These are phyloP conservation scores for Starmerella potacharoeniae DNA, from an alignment of 805 yeast species.

Conservation along the genomic window DNA sequence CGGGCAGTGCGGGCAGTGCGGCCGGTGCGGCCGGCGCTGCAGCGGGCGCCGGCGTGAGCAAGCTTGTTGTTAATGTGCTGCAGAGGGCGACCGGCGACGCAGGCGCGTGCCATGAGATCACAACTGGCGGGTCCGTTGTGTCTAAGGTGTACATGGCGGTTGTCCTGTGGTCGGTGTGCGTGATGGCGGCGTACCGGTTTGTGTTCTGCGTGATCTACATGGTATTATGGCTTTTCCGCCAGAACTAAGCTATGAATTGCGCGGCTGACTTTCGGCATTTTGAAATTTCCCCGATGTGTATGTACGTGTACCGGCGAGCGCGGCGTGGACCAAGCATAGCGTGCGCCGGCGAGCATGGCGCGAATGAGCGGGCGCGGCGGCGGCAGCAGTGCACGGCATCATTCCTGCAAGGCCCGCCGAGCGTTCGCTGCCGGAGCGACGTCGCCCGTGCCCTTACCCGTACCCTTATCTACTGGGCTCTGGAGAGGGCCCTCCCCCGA, in stretches of 20 bases:
- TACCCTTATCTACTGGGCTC: neutral
- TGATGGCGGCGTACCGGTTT: conserved; percentile 73
- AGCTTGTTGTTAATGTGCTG: neutral
- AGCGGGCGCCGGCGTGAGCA: conserved; percentile 24
- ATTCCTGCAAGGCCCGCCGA: neutral
- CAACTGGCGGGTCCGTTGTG: conserved; percentile 27
- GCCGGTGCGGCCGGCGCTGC: conserved; percentile 9
- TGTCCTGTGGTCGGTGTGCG: conserved; percentile 87
- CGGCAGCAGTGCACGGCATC: neutral
- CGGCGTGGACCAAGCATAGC: too few relatives aligned
- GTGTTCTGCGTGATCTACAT: conserved; percentile 60
- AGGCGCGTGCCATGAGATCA: conserved; percentile 21
- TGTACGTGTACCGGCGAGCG: too few relatives aligned
- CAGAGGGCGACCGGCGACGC: conserved; percentile 2
- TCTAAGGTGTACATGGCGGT: conserved; percentile 57
- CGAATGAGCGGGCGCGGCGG: too few relatives aligned
- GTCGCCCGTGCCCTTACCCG: neutral
- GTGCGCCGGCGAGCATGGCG: too few relatives aligned
- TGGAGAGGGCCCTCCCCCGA: too few relatives aligned
- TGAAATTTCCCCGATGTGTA: too few relatives aligned
- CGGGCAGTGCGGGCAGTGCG: neutral
- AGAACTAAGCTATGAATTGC: conserved; percentile 10
- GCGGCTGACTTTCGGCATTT: too few relatives aligned
- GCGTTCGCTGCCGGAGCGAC: too few relatives aligned
- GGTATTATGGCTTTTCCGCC: conserved; percentile 28